A percentile compares a stretch with the other conserved stretches of the same genome.
These are phyloP conservation scores for Hypoxylon lienhwacheense DNA, from an alignment of 495 filamentous ascomycete species.

Conservation along the genomic window DNA sequence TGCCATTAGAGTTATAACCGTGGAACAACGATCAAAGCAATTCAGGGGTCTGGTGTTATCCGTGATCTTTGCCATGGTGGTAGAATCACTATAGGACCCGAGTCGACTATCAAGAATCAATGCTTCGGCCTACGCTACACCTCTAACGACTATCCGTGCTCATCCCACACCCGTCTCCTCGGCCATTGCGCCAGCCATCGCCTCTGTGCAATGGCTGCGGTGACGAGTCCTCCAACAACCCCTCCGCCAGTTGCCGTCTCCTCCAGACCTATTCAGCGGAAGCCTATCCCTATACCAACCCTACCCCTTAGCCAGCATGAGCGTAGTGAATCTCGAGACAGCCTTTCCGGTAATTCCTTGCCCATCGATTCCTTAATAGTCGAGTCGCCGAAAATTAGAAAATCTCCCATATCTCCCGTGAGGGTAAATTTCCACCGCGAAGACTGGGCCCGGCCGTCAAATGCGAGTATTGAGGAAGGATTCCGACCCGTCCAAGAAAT, in stretches of 20 bases:
- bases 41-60: conserved; percentile 10
- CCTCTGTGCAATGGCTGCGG: conserved; percentile 49
- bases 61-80: conserved; percentile 26
- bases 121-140: conserved; percentile 16
- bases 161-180: conserved; percentile 9
- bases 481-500: conserved; percentile 5
- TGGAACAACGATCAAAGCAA: conserved; percentile 22
- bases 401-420: conserved; percentile 47
- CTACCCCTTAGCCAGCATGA: conserved; percentile 35
- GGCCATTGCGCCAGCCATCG: conserved; percentile 15
- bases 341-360: conserved; percentile 42
- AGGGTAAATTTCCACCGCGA: conserved; percentile 48
- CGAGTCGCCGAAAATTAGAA: conserved; percentile 43
- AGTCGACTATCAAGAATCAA: conserved; percentile 25
- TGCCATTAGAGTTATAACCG: conserved; percentile 31
- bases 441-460: conserved; percentile 47
- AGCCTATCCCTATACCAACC: conserved; percentile 43
- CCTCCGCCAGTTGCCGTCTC: conserved; percentile 40
- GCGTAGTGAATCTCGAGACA: conserved; percentile 40
- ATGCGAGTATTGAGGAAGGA: conserved; percentile 43
- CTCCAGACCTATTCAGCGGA: conserved; percentile 45
- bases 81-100: conserved; percentile 27
- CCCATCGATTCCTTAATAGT: conserved; percentile 31
- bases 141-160: conserved; percentile 20
- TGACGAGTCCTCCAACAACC: conserved; percentile 40